Evolutionary conservation across 352 stramenopile genomes (phyloP), one percentile per base, ranked within the genome.

Genomic region (Globisporangium nodosum): DNA sequence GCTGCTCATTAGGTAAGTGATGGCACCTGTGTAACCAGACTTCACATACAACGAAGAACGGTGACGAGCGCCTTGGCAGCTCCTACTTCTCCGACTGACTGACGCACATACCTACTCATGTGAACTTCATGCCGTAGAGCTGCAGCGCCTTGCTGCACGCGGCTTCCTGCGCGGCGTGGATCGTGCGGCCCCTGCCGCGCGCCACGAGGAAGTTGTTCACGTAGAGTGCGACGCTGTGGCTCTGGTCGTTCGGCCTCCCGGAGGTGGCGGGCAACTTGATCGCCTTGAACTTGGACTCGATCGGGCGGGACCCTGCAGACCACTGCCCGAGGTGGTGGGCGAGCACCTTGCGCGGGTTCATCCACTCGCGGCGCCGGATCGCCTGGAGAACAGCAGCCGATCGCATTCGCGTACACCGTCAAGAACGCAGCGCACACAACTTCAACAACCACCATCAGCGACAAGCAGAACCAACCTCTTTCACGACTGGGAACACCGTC

Each of bases 321-420:
- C 83, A 93, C 5, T 85, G 69, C 20, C 46, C 57, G 5, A 93
- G 54, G 56, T 92, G 85, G 40, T 91, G 74, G 5, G 53, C 54
- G 2, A 95, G 77, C 21, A 86, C 70, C 55, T 92, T 90, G 35
- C 75, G 78, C 6, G 83, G 74, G 33, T 84, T 88, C 78, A 94
- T 89, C 83, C 83, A 93, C 60, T 93, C 74, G n/a, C 85, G 83
- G 15, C 81, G 71, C 13, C 64, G 73, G 53, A 95, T 92, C 15
- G 79, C 80, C 60, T 82, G 27, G 5, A 58, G 3, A 5, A 31
- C 27, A n/a, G 35, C 45, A 5, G 11, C 4, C 37, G 33, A 8
- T 9, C 8, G 33, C 33, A 9, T 39, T 9, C 5, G 31, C 8
- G 24, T 27, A 27, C 24, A 27, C 12, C 35, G 37, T 43, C 1